phyloP scores from a whole-genome alignment of 768 basidiomycete species.

The Exidia glandulosa region DNA sequence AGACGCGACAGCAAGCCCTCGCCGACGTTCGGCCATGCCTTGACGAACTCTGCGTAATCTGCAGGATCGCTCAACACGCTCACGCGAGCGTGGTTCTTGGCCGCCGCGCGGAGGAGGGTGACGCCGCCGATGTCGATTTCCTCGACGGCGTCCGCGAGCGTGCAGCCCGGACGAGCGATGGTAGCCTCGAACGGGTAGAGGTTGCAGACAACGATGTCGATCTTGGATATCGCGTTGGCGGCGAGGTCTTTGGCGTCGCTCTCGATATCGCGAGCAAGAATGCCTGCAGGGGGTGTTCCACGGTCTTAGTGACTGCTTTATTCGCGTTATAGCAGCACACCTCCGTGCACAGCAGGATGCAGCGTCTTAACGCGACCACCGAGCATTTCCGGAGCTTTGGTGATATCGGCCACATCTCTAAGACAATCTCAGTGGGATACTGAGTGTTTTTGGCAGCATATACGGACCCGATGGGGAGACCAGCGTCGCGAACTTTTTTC shows the following conservation, averaged over 20 bases:
- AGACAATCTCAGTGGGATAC: neutral
- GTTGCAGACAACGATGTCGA: slow-evolving; percentile 97
- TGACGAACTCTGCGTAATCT: slow-evolving; percentile 77
- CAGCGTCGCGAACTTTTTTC: slow-evolving; percentile 91
- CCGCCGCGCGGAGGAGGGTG: slow-evolving; percentile 91
- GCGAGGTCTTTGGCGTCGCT: slow-evolving; percentile 83
- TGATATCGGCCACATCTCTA: slow-evolving; percentile 96
- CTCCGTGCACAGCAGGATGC: slow-evolving; percentile 96
- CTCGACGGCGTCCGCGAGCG: slow-evolving; percentile 85
- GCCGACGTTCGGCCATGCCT: slow-evolving; percentile 66
- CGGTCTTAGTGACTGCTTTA: neutral
- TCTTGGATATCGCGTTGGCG: slow-evolving; percentile 77
- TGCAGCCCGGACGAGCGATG: slow-evolving; percentile 79
- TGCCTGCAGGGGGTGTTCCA: slow-evolving; percentile 43
- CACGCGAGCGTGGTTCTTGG: slow-evolving; percentile 94
- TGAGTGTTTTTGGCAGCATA: neutral
- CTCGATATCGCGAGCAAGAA: slow-evolving; percentile 83
- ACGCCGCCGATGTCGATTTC: slow-evolving; percentile 99
- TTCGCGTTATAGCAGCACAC: no score
- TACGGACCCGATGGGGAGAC: slow-evolving; percentile 79
- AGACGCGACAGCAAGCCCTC: slow-evolving; percentile 63
- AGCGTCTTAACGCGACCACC: slow-evolving; percentile 97
- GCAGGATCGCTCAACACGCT: slow-evolving; percentile 79
- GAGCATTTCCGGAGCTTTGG: slow-evolving; percentile 97
- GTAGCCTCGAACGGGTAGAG: slow-evolving; percentile 94